These are phyloP conservation scores for Eleusine indica DNA, from an alignment of 176 grass and related monocot genomes.

Conservation along the genomic window DNA sequence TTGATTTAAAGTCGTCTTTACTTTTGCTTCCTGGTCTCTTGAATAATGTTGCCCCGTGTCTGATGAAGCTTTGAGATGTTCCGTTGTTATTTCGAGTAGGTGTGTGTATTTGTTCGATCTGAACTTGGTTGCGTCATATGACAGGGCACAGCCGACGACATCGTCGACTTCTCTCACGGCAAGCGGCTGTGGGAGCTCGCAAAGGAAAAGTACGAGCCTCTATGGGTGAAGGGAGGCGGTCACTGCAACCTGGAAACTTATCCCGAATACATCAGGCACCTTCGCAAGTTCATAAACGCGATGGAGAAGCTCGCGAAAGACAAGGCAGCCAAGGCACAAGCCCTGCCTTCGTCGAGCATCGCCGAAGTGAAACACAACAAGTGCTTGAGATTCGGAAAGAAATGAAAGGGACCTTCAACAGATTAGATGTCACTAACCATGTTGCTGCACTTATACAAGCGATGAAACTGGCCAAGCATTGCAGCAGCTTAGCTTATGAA, in stretches of 20 bases:
- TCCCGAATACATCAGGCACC: conserved; percentile 88
- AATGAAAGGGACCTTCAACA: background rate
- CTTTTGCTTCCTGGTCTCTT: background rate
- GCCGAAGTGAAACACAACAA: conserved; percentile 73
- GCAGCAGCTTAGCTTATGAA: background rate
- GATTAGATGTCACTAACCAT: conserved; percentile 22
- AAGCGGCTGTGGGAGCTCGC: conserved; percentile 90
- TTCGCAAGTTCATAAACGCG: conserved; percentile 73
- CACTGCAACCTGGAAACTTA: conserved; percentile 97
- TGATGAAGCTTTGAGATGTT: background rate
- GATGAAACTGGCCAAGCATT: too few relatives aligned
- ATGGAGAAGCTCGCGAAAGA: conserved; percentile 79
- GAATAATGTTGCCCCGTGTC: background rate
- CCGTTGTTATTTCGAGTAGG: background rate
- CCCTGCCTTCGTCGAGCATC: conserved; percentile 47
- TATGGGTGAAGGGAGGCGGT: conserved; percentile 88
- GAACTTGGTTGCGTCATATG: background rate
- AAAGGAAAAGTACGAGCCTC: conserved; percentile 89
- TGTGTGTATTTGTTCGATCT: conserved; percentile 16
- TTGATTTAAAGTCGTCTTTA: background rate
- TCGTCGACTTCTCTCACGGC: conserved; percentile 85
- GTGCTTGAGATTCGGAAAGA: conserved; percentile 93
- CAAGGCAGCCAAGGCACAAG: conserved; percentile 6
- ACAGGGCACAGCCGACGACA: conserved; percentile 89
- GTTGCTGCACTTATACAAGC: conserved; percentile 1